phyloP scores from a whole-genome alignment of 2,329 filamentous ascomycete genomes.

The Dryadomyces quercivorus region DNA sequence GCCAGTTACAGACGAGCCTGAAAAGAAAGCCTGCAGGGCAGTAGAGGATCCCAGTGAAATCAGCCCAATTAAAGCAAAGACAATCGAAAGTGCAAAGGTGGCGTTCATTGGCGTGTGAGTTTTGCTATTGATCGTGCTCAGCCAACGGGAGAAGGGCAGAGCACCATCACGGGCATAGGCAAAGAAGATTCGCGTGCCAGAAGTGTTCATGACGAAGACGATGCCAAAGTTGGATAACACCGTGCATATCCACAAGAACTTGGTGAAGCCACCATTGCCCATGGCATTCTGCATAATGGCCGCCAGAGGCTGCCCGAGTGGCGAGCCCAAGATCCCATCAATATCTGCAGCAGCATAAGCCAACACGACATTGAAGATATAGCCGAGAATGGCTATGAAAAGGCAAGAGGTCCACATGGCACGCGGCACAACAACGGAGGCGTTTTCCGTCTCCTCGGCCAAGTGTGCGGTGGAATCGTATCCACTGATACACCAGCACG shows the following conservation, averaged over 20 bases:
- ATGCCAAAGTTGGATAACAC: slow-evolving; percentile 7
- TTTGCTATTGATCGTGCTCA: neutral
- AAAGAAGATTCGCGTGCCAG: slow-evolving; percentile 3
- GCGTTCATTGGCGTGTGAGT: slow-evolving; percentile 4
- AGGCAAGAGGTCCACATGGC: slow-evolving; percentile 6
- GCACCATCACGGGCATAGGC: slow-evolving; percentile 6
- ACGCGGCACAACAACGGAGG: neutral
- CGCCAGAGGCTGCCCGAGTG: slow-evolving; percentile 4
- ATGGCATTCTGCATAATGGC: slow-evolving; percentile 2
- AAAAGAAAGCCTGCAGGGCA: slow-evolving; percentile 4
- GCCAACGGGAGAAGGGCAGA: neutral
- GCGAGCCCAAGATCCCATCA: slow-evolving; percentile 4
- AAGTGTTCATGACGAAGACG: slow-evolving; percentile 6
- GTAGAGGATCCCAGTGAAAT: slow-evolving; percentile 2
- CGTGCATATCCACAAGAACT: slow-evolving; percentile 3
- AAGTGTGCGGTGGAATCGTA: slow-evolving; percentile 5
- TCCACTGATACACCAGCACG: slow-evolving; percentile 6
- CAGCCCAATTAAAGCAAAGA: slow-evolving; percentile 4
- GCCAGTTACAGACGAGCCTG: slow-evolving; percentile 3
- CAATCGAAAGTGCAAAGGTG: neutral
- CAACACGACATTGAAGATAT: slow-evolving; percentile 3
- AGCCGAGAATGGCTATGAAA: neutral
- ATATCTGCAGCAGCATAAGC: slow-evolving; percentile 3
- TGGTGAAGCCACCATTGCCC: neutral
- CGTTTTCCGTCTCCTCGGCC: slow-evolving; percentile 3